Evolutionary conservation across 129 eudicot species (phyloP), one percentile per base, ranked within the genome.

Genomic region (Artemisia argyi): DNA sequence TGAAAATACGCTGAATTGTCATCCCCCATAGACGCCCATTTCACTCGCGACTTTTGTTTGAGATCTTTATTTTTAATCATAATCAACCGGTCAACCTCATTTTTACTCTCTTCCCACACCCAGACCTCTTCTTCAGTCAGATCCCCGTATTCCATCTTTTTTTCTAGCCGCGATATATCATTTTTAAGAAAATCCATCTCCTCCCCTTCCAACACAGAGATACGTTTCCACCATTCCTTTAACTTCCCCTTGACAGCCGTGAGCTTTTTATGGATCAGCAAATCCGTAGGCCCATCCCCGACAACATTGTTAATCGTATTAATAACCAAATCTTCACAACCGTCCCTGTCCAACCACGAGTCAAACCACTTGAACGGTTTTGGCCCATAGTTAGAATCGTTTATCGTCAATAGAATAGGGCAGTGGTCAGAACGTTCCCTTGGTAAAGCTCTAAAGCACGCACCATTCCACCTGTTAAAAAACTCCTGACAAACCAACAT

Each of bases 281-380:
- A 11, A 54, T 54, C 59, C 3, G 59, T 17, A 1, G 59, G 59
- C 5, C 59, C 59, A 5, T 13, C 59, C 15, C 13, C 2, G 8
- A 5, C 7, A n/a, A 13, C 59, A 14, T 54, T 54, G 7, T 13
- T 11, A n/a, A n/a, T 11, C 3, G 59, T 7, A 2, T 54, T 17
- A 5, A 5, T 13, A 53, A 54, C 59, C 13, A 54, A 11, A 7
- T 13, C 59, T 54, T 54, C 59, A n/a, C 59, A 54, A 13, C 59
- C 59, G 1, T 54, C n/a, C n/a, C n/a, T n/a, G n/a, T n/a, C n/a
- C n/a, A n/a, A n/a, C n/a, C n/a, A n/a, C n/a, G n/a, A n/a, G 6
- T 54, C n/a, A 16, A 54, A 54, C 59, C 59, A 54, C 18, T 54
- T 54, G 59, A 54, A 54, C n/a, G 59, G 59, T 54, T 54, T 54